phyloP scores from a whole-genome alignment of 2,329 filamentous ascomycete species.

The Phyllosticta citriasiana region DNA sequence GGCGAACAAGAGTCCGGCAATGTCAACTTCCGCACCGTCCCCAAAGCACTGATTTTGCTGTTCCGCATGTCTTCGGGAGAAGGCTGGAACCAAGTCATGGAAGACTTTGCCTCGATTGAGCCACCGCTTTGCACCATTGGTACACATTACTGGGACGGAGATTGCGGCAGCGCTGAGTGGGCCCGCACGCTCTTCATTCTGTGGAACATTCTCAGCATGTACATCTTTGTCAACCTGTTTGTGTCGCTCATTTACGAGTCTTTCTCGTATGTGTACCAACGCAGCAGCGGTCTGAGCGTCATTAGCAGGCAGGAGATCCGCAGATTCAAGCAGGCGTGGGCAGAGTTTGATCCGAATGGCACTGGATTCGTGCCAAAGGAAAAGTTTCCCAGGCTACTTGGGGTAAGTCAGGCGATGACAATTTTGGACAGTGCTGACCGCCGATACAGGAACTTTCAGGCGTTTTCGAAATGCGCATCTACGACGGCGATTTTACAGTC shows the following conservation, averaged over 20 bases:
- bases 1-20: slow-evolving; percentile 62
- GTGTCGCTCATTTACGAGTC: slow-evolving; percentile 98
- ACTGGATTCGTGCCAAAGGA: slow-evolving; percentile 87
- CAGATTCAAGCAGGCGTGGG: slow-evolving; percentile 97
- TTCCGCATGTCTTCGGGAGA: slow-evolving; percentile 92
- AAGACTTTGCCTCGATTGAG: slow-evolving; percentile 75
- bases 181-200: slow-evolving; percentile 81
- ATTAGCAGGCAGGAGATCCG: slow-evolving; percentile 90
- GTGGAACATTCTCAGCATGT: slow-evolving; percentile 99
- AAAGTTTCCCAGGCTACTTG: slow-evolving; percentile 75
- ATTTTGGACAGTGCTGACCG: background rate
- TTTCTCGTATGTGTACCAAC: slow-evolving; percentile 98
- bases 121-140: slow-evolving; percentile 71
- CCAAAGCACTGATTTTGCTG: slow-evolving; percentile 83
- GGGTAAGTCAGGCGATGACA: slow-evolving; percentile 40
- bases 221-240: slow-evolving; percentile 97
- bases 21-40: slow-evolving; percentile 86
- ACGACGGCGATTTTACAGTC: slow-evolving; percentile 82
- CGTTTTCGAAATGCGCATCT: slow-evolving; percentile 94
- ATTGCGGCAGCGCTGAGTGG: slow-evolving; percentile 88
- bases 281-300: slow-evolving; percentile 81
- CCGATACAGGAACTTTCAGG: slow-evolving; percentile 64
- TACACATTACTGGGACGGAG: slow-evolving; percentile 68
- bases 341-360: slow-evolving; percentile 84
- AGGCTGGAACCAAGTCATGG: slow-evolving; percentile 95